phyloP scores from a whole-genome alignment of 23 red algal genomes.

The Chondrus crispus region DNA sequence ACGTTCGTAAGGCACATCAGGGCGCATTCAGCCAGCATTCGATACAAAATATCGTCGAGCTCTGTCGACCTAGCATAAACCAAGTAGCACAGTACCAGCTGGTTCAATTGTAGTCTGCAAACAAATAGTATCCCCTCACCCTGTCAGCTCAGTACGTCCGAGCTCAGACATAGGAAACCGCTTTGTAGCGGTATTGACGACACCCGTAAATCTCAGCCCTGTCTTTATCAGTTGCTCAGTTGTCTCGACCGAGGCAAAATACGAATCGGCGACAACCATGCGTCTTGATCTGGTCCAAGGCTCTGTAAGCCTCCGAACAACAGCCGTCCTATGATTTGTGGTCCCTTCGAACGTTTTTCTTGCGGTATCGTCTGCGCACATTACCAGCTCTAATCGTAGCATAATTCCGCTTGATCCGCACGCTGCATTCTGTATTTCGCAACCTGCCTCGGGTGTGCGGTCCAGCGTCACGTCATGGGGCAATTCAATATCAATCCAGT shows the following conservation, averaged over 20 bases:
- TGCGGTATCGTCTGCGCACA: background rate
- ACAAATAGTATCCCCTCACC: background rate
- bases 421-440: conserved; percentile 15
- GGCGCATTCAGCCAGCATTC: background rate
- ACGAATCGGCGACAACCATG: background rate
- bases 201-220: background rate
- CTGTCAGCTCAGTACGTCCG: background rate
- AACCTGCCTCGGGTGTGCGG: background rate
- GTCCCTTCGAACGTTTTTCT: background rate
- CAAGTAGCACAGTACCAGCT: background rate
- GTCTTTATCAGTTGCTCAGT: background rate
- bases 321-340: background rate
- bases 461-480: background rate
- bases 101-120: background rate
- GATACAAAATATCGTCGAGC: background rate
- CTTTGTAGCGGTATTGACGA: background rate
- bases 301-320: background rate
- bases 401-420: conserved; percentile 5
- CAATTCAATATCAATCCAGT: background rate
- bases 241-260: background rate
- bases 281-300: background rate
- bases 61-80: background rate
- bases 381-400: background rate
- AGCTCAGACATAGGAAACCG: background rate
- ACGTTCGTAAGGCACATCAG: background rate